Base-by-base conservation (phyloP, 305 asterid genomes). In the Fraxinus nigra region DNA sequence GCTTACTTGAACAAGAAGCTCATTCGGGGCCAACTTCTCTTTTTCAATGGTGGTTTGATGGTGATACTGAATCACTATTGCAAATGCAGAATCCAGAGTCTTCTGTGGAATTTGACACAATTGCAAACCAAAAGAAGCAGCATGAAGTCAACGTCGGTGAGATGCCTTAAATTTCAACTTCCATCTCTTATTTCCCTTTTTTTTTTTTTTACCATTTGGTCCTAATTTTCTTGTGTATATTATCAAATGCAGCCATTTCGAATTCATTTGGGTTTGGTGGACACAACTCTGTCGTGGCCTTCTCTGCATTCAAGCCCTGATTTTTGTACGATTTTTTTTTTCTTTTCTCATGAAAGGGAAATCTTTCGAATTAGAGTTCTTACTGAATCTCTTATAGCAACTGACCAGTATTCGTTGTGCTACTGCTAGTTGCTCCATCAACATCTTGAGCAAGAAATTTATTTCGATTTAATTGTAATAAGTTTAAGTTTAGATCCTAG, bases 261-360 rank as follows among this genome's bases (percentile, higher is more conserved):
- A 93, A 94, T 84, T 94, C 98, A 35, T 94, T 94, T 65, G 98
- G 98, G 74, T 94, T 94, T 83, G 98, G 98, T 3, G 98, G 97
- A 37, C 97, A 93, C 93, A 94, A 93, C 82, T 92, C 97, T 1
- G 97, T 94, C 16, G 98, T 93, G 33, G 97, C 90, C 33, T 93
- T 94, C 80, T 90, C 97, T 26, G 95, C 94, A 32, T 93, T 91
- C 93, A 92, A 88, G 82, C 94, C 93, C 11, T 94, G 92, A 89
- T 79, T 81, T 63, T 32, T 13, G 38, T 35, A 28, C 4, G 72
- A 65, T 40, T 48, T 13, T 48, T 13, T 2, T 10, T 40, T 40
- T 38, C 8, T 9, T 28, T 7, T 54, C 35, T 75, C 51, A 46
- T 33, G 73, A 76, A 51, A 20, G 61, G 79, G 65, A 26, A 24